phyloP scores from a whole-genome alignment of 768 basidiomycete genomes.

The Boletellus ananas region DNA sequence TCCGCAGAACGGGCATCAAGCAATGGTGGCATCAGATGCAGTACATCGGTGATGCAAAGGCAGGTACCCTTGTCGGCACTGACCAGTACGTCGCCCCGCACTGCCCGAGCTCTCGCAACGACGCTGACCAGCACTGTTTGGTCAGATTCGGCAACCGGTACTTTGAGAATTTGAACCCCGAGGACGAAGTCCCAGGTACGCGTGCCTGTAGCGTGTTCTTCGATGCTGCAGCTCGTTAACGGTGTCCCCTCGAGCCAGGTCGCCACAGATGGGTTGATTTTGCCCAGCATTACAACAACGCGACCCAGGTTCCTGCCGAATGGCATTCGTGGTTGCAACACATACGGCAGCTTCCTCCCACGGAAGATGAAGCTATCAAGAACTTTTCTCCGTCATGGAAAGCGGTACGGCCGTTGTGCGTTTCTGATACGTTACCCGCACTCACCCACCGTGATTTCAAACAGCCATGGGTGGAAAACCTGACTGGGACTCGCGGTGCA shows the following conservation, averaged over 20 bases:
- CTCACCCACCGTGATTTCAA: too few relatives aligned
- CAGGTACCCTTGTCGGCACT: constrained; percentile 66
- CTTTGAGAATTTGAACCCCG: constrained; percentile 84
- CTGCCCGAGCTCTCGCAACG: neutral
- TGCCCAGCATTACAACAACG: constrained; percentile 86
- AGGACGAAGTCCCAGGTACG: constrained; percentile 86
- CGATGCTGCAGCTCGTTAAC: neutral
- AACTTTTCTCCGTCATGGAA: constrained; percentile 75
- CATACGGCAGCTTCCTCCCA: constrained; percentile 80
- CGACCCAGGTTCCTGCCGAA: constrained; percentile 91
- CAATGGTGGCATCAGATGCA: constrained; percentile 93
- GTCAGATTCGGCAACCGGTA: constrained; percentile 91
- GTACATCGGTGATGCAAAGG: constrained; percentile 93
- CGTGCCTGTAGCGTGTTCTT: neutral
- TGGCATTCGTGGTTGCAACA: constrained; percentile 97
- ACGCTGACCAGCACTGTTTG: constrained; percentile 1
- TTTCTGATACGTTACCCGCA: neutral
- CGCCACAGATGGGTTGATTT: constrained; percentile 95
- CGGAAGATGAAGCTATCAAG: constrained; percentile 69
- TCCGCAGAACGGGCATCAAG: constrained; percentile 69
- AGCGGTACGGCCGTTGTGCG: constrained; percentile 52
- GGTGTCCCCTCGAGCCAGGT: constrained; percentile 43
- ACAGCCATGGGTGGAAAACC: constrained; percentile 25
- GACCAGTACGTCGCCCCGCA: constrained; percentile 65
- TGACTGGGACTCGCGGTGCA: constrained; percentile 91